Conservation (phyloP, 306 rosid species). For the Vachellia pachyceras region DNA sequence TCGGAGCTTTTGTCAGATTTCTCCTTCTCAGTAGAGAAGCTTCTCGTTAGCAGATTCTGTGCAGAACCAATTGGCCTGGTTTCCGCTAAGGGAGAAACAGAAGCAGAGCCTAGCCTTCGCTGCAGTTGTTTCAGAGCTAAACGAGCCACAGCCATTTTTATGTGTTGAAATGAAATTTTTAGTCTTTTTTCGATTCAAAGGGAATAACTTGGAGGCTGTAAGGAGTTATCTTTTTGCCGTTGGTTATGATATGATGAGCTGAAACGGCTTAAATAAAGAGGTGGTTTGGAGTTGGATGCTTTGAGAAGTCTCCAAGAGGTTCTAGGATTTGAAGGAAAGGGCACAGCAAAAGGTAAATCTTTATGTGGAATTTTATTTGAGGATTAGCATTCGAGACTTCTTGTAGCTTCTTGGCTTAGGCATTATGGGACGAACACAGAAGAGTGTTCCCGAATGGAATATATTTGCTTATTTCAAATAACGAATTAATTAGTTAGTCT, state of each 20-base stretch:
- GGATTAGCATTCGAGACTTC: slow-evolving; percentile 36
- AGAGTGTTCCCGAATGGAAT: slow-evolving; percentile 41
- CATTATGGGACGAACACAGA: not conserved
- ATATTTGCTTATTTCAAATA: not conserved
- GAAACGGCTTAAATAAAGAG: slow-evolving; percentile 40
- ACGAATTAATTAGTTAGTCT: not conserved
- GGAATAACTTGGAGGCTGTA: not conserved
- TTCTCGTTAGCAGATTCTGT: slow-evolving; percentile 43
- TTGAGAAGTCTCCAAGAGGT: slow-evolving; percentile 57
- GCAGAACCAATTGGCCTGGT: slow-evolving; percentile 1
- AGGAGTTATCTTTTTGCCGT: not conserved
- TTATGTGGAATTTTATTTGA: not conserved
- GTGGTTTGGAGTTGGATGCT: slow-evolving; percentile 38
- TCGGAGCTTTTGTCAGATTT: slow-evolving; percentile 49
- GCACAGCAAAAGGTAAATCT: slow-evolving; percentile 6
- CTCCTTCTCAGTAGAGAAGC: slow-evolving; percentile 51
- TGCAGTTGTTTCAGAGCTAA: slow-evolving; percentile 62
- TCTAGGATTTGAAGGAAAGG: slow-evolving; percentile 37
- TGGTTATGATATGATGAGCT: not conserved
- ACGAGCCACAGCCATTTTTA: slow-evolving; percentile 74
- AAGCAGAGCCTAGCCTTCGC: slow-evolving; percentile 45
- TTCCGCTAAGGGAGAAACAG: slow-evolving; percentile 31
- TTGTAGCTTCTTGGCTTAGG: slow-evolving; percentile 51
- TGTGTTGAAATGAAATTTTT: not conserved
- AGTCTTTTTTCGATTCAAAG: not conserved